Evolutionary conservation across 148 eudicot species (phyloP).

Genomic region (Oxyria digyna): DNA sequence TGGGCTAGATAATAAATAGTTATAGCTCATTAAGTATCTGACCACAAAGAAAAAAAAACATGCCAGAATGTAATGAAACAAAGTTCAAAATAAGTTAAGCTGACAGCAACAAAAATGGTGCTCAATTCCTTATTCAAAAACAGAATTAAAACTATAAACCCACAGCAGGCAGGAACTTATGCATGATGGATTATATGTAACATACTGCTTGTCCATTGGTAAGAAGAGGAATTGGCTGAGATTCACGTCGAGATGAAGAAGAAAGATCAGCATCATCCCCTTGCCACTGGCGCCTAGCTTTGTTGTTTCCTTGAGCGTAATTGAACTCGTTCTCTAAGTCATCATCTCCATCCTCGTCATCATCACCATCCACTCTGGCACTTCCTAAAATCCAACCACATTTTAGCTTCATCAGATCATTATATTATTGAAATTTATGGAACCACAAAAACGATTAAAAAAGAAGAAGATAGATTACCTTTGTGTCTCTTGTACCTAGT

Average conservation of each 20-base stretch:
- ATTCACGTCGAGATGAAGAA: conserved; percentile 77
- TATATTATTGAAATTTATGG: not conserved
- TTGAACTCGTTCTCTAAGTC: conserved; percentile 88
- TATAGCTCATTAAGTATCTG: not conserved
- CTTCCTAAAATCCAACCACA: conserved; percentile 33
- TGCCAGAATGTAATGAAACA: not conserved
- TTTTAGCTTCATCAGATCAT: conserved; percentile 7
- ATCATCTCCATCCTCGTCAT: conserved; percentile 92
- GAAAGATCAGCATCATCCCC: conserved; percentile 71
- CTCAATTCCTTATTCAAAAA: not conserved
- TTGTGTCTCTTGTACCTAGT: conserved; percentile 78
- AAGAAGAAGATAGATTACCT: conserved; percentile 30
- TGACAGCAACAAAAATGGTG: not conserved
- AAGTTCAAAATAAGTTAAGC: not conserved
- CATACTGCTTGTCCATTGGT: conserved; percentile 76
- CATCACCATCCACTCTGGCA: conserved; percentile 71
- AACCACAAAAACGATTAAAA: not conserved
- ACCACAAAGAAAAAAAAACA: not conserved
- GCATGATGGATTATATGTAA: conserved; percentile 6
- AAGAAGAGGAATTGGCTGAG: conserved; percentile 82
- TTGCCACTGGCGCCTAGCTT: conserved; percentile 70
- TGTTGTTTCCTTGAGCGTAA: conserved; percentile 42
- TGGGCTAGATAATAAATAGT: not conserved
- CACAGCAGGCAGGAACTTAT: not conserved
- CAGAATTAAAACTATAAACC: not conserved